Base-by-base conservation (phyloP, 2,329 filamentous ascomycete species). In the Exutisphaerella laricina region DNA sequence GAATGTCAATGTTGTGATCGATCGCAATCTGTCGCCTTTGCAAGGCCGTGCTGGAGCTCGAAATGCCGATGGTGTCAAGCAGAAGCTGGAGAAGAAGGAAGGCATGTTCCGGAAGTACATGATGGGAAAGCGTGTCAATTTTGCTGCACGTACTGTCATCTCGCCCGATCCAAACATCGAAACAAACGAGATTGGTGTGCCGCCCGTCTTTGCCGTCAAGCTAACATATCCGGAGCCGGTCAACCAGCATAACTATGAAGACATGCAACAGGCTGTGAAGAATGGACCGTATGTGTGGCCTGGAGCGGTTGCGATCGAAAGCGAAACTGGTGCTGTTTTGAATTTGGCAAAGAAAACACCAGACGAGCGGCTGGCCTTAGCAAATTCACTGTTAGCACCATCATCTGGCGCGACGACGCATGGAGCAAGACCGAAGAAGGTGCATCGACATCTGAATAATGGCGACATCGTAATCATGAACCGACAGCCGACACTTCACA, bases 101-200 rank as follows among this genome's bases (percentile, higher is more conserved):
- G 92, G 92, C 53, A 75, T 98, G 21, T 98, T 98, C 73, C 78
- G 92, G 58, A 97, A 95, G 73, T 96, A 98, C 68, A 97, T 98
- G 92, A 98, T 98, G 92, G 92, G 92, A 48, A 98, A 98, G 74
- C 88, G 92, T 72, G 92, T 98, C 69, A 97, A 98, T 66, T 97
- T 92, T 64, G 92, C 92, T 37, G 92, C 92, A 26, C 84, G 92
- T 64, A 94, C 86, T 75, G 92, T 98, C 64, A 98, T 98, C 57
- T 97, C 90, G 7, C 92, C 92, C 0, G 92, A 98, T 62, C 92
- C 92, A 2, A 98, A 97, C 61, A 95, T 98, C 58, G 92, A 98
- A 66, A 97, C 92, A 13, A 97, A 95, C 65, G 92, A 98, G 68
- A 97, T 98, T 54, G 92, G 92, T 64, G 90, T 98, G 2, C 92